Base-by-base conservation (phyloP, 805 yeast genomes). In the Spathaspora hagerdaliae region DNA sequence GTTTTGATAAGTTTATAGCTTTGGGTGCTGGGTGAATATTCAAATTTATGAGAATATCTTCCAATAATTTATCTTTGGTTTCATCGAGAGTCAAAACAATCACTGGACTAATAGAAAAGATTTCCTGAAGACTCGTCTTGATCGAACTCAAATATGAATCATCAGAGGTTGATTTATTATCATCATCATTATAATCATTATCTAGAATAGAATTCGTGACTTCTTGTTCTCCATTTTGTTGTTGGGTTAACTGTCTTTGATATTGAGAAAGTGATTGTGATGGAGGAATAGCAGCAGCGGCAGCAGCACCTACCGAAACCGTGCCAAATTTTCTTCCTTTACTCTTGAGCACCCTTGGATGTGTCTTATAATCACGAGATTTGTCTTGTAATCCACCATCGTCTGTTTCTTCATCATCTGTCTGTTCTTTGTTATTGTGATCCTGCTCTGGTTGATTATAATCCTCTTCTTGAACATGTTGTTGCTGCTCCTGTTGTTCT, bases 1-100 rank as follows among this genome's bases (percentile, higher is more conserved):
- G 73, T 43, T 59, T 63, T 24, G 47, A 50, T 36, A 67, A 53
- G 45, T 64, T 54, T 6, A 67, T 60, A 14, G 58, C 51, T 41
- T 59, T 58, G 27, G 71, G 66, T 48, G 65, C 69, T 4, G 73
- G 73, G 13, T 52, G 56, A 29, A 67, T 63, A 36, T 54, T 57
- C 27, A 67, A 47, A 19, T 48, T 53, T 15, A 46, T 29, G 13
- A 59, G 52, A 9, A 67, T 51, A 5, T 53, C 53, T 43, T 51
- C 46, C 43, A 53, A 45, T 29, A 29, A 29, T 45, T 49, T 48
- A 43, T 54, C 45, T 33, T 45, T 41, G 12, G 43, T 27, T 14
- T 54, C 55, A 34, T 59, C 59, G 42, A 58, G 56, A 41, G 59
- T 51, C 27, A 66, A 49, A 4, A 67, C 37, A 2, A 66, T 59